Base-by-base conservation (phyloP, 345 rosid genomes). In the Salix suchowensis region DNA sequence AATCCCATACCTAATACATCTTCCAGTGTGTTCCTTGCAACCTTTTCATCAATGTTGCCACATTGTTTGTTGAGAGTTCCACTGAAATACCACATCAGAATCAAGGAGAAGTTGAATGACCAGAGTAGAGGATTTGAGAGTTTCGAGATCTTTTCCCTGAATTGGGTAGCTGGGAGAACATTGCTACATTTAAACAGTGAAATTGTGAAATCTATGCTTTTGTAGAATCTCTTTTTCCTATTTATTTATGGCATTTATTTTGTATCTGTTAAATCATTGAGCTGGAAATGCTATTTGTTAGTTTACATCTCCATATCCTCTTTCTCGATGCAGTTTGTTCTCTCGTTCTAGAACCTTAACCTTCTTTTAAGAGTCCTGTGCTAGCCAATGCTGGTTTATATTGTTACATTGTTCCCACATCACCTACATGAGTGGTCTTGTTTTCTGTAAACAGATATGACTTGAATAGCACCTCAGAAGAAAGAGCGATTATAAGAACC, bases 381-480 rank as follows among this genome's bases (percentile, higher is more conserved):
- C 65, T 36, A 42, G 62, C 39, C 65, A 65, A 60, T 37, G 21
- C 2, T 77, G 15, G 52, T 74, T 62, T 8, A 32, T 52, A 11
- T 52, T 28, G 52, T 60, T 19, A 12, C 7, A 2, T 10, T 42
- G n/a, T 73, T 68, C 67, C 18, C 24, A 24, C 16, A 7, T 62
- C 16, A n/a, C 18, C 23, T 61, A 42, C 28, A 58, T 52, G 46
- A 14, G 36, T 32, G 26, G 18, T 28, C 11, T n/a, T 42, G 54
- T 71, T 82, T 21, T 32, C 42, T 37, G 76, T 74, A 26, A 67
- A 78, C 89, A 96, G 99, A 74, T 92, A 83, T 72, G 95, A 91
- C 46, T 88, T 96, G 72, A 92, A 85, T 84, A 92, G 92, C 76
- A 85, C 97, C 65, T 87, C 82, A 84, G 91, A 90, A 79, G 97